Conservation (phyloP, 257 asterid species). For the Jaltomata sinuosa region DNA sequence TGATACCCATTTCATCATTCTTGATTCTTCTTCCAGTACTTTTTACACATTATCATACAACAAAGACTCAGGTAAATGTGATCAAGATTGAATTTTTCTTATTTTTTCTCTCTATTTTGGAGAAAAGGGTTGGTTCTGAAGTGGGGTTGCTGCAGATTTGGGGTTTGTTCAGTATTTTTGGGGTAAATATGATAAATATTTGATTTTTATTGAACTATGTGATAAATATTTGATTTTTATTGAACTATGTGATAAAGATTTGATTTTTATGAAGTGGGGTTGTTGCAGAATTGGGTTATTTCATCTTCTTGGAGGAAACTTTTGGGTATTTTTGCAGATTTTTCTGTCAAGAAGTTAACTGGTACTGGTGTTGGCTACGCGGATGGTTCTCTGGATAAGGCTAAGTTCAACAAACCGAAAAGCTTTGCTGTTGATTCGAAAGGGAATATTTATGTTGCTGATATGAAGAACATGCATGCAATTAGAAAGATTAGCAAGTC, state of each 20-base stretch:
- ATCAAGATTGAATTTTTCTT: not conserved
- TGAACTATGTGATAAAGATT: not conserved
- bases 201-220: not conserved
- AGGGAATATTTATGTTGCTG: conserved; percentile 81
- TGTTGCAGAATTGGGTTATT: not conserved
- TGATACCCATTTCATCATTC: conserved; percentile 47
- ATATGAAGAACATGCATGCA: conserved; percentile 33
- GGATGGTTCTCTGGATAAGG: conserved; percentile 65
- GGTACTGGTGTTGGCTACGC: conserved; percentile 44
- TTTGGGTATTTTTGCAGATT: conserved; percentile 24
- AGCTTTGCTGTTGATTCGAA: conserved; percentile 68
- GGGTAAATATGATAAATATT: not conserved
- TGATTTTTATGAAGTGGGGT: not conserved
- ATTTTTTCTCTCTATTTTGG: not conserved
- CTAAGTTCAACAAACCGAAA: conserved; percentile 48
- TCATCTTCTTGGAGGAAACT: not conserved
- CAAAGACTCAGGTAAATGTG: conserved; percentile 18
- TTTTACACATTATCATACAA: conserved; percentile 49
- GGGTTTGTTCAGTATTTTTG: not conserved
- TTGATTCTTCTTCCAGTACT: conserved; percentile 59
- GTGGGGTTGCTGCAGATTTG: not conserved
- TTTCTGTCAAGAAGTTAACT: conserved; percentile 39
- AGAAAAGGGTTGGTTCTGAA: not conserved
- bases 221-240: not conserved
- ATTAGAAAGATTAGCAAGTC: conserved; percentile 67